Percentiles rank a stretch among this genome's conserved stretches.
phyloP scores from a whole-genome alignment of 1,284 basidiomycete species.

The Tetrapyrgos nigripes region DNA sequence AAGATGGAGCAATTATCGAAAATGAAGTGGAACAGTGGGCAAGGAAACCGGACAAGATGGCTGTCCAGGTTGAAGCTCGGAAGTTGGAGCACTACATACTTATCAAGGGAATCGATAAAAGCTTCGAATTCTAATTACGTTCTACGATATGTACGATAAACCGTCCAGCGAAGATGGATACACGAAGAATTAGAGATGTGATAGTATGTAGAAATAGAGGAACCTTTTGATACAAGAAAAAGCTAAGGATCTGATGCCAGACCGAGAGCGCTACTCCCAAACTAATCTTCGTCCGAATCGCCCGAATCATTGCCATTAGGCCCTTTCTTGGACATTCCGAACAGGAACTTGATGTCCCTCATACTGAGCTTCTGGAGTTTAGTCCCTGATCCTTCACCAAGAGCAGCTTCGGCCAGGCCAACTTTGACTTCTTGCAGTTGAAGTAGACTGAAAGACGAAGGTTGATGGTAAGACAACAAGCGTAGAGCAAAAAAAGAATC shows the following conservation, averaged over 20 bases:
- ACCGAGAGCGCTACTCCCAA: conserved; percentile 14
- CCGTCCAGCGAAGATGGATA: too few relatives aligned
- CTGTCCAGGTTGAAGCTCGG: too few relatives aligned
- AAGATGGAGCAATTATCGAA: too few relatives aligned
- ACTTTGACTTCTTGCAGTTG: conserved; percentile 69
- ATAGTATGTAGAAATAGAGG: not conserved
- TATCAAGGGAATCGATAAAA: too few relatives aligned
- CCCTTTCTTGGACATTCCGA: not conserved
- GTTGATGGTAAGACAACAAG: not conserved
- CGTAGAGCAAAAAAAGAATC: not conserved
- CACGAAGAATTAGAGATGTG: too few relatives aligned
- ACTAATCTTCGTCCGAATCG: not conserved
- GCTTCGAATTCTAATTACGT: too few relatives aligned
- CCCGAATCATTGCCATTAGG: not conserved
- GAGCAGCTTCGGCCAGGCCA: conserved; percentile 67
- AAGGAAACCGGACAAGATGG: too few relatives aligned
- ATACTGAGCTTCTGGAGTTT: conserved; percentile 68
- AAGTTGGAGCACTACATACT: too few relatives aligned
- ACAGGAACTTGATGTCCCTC: conserved; percentile 60
- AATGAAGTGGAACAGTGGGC: too few relatives aligned
- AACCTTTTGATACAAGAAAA: not conserved
- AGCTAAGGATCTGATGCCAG: not conserved
- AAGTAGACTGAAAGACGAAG: conserved; percentile 60
- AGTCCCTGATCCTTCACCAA: conserved; percentile 66
- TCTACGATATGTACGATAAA: too few relatives aligned